These are phyloP conservation scores for Calonectria fujianensis DNA, from an alignment of 2,329 filamentous ascomycete genomes.

Conservation along the genomic window DNA sequence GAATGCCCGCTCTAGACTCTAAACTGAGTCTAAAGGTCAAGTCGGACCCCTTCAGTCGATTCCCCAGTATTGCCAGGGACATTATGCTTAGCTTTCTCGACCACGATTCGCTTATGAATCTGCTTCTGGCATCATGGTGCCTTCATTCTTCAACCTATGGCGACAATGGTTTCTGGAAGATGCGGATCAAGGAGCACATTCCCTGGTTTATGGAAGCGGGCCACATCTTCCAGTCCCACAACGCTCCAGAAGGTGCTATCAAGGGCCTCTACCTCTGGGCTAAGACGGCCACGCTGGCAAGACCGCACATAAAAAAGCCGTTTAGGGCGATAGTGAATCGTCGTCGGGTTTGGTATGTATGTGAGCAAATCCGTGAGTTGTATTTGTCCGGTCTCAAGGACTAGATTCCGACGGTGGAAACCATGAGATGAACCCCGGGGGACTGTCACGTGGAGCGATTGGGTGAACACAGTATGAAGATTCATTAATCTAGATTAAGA, in stretches of 20 bases:
- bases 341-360: slow-evolving; percentile 8
- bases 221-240: background rate
- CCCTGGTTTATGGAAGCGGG: background rate
- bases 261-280: slow-evolving; percentile 18
- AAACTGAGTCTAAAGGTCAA: background rate
- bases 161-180: slow-evolving; percentile 10
- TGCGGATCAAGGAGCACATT: background rate
- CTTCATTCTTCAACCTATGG: background rate
- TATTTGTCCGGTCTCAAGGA: background rate
- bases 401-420: no score
- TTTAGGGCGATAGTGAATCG: background rate
- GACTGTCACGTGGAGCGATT: background rate
- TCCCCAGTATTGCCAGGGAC: background rate
- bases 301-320: background rate
- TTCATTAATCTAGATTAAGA: background rate
- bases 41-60: background rate
- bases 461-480: background rate
- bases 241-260: background rate
- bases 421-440: background rate
- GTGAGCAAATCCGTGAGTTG: background rate
- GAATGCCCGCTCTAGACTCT: background rate
- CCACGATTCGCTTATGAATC: slow-evolving; percentile 8
- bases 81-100: background rate
- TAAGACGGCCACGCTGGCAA: background rate
- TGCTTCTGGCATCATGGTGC: background rate